Conservation (phyloP, 352 stramenopile species). For the Phytophthora citricola region DNA sequence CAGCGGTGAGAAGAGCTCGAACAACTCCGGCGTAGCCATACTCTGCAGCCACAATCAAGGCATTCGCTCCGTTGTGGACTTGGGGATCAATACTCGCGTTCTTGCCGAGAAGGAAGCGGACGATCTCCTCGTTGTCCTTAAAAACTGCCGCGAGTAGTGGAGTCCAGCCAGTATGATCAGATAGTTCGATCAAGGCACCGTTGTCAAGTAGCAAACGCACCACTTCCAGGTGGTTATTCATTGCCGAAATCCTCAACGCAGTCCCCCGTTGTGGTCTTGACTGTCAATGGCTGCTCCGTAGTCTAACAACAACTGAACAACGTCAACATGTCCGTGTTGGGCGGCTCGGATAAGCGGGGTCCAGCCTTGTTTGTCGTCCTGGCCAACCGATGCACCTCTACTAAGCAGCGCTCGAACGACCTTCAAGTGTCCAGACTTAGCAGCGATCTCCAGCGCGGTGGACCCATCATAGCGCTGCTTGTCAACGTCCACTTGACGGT, state of each 20-base stretch:
- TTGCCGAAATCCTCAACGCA: constrained; percentile 29
- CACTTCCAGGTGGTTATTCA: constrained; percentile 23
- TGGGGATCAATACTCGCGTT: constrained; percentile 11
- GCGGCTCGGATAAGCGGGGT: constrained; percentile 25
- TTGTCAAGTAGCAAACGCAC: constrained; percentile 19
- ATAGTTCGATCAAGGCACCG: constrained; percentile 17
- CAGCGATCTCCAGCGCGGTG: constrained; percentile 19
- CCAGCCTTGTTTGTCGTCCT: constrained; percentile 13
- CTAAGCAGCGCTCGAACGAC: constrained; percentile 24
- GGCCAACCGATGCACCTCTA: constrained; percentile 13
- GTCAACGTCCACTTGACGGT: constrained; percentile 16
- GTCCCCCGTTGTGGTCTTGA: constrained; percentile 28
- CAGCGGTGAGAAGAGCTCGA: constrained; percentile 19
- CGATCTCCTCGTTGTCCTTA: constrained; percentile 23
- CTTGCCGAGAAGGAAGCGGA: constrained; percentile 15
- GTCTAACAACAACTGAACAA: constrained; percentile 24
- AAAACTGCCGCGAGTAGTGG: constrained; percentile 29
- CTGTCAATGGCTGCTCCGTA: constrained; percentile 21
- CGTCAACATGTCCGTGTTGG: constrained; percentile 15
- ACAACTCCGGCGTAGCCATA: constrained; percentile 23
- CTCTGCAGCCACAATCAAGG: constrained; percentile 22
- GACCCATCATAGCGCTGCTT: constrained; percentile 17
- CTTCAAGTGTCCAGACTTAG: constrained; percentile 11
- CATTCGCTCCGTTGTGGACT: constrained; percentile 20
- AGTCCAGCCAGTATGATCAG: constrained; percentile 25